Base-by-base conservation (phyloP, 2,329 filamentous ascomycete species). In the Colletotrichum caudatum region DNA sequence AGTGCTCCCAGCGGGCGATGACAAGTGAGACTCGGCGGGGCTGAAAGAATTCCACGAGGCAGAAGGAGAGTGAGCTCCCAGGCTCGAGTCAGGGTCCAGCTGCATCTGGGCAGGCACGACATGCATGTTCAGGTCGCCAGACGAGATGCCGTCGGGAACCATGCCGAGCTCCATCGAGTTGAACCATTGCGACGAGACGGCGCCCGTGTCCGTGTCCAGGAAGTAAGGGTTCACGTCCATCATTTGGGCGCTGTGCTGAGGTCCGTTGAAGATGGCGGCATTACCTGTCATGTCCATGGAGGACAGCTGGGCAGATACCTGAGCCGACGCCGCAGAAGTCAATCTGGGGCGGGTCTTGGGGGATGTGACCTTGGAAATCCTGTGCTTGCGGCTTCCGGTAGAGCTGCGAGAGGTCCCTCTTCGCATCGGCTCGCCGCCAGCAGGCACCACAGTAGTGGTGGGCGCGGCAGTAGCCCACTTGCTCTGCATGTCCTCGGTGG, bases 61-160 rank as follows among this genome's bases (percentile, higher is more conserved):
- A 61, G 83, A 82, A 14, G 88, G 87, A 35, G 87, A 88, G 75
- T 84, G 82, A 73, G 83, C 84, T 60, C 82, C 78, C 69, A 88
- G 77, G 74, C 81, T 83, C 56, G 84, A 78, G 74, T 88, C 86
- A 78, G 86, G 86, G 76, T 86, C 85, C 76, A 88, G 79, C 74
- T 85, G 84, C 81, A 89, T 86, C 74, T 89, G 86, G 64, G 84
- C 81, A 63, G 88, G 88, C 76, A 88, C 84, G 78, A 90, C 85
- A 74, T 89, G 87, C 76, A 88, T 80, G 62, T 82, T 80, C 67
- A 86, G 74, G 72, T 85, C 83, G 68, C 82, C 76, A 76, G 82
- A 88, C 78, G 77, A 80, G 72, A 83, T 80, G 77, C 81, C 83
- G 77, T 84, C 81, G 54, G 81, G 74, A 69, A 80, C 77, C 74